phyloP scores from a whole-genome alignment of 2,329 filamentous ascomycete genomes.

The Emmonsiellopsis sp. region DNA sequence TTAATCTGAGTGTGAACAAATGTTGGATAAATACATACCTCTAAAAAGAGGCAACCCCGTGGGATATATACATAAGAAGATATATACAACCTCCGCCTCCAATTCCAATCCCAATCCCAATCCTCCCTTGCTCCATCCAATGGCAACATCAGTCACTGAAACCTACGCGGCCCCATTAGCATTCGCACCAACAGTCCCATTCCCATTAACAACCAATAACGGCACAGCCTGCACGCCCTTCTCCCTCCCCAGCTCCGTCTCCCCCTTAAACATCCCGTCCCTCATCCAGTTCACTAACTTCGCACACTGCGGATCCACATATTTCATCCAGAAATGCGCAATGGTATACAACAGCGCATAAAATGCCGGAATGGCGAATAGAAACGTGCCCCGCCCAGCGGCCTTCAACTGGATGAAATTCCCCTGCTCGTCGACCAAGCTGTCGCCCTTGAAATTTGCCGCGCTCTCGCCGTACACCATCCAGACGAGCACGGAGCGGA shows the following conservation, averaged over 20 bases:
- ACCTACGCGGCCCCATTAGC: background rate
- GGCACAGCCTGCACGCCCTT: background rate
- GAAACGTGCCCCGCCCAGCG: background rate
- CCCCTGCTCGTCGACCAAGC: constrained; percentile 4
- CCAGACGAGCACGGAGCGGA: constrained; percentile 16
- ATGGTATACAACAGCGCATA: constrained; percentile 8
- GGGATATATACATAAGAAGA: too few relatives aligned
- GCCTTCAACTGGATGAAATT: constrained; percentile 1
- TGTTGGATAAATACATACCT: too few relatives aligned
- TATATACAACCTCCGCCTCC: too few relatives aligned
- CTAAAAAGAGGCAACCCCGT: too few relatives aligned
- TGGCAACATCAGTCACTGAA: too few relatives aligned
- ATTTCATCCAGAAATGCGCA: constrained; percentile 9
- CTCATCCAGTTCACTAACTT: constrained; percentile 6
- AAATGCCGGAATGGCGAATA: constrained; percentile 8
- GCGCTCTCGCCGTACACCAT: constrained; percentile 13
- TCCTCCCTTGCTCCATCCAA: too few relatives aligned
- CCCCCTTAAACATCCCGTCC: constrained; percentile 6
- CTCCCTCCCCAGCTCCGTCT: constrained; percentile 1
- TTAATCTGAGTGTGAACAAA: too few relatives aligned
- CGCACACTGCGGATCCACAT: constrained; percentile 10
- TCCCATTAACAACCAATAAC: background rate
- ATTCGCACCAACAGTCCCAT: background rate
- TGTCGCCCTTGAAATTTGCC: background rate
- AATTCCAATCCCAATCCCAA: too few relatives aligned